Evolutionary conservation across 148 eudicot species (phyloP).

Genomic region (Silene latifolia): DNA sequence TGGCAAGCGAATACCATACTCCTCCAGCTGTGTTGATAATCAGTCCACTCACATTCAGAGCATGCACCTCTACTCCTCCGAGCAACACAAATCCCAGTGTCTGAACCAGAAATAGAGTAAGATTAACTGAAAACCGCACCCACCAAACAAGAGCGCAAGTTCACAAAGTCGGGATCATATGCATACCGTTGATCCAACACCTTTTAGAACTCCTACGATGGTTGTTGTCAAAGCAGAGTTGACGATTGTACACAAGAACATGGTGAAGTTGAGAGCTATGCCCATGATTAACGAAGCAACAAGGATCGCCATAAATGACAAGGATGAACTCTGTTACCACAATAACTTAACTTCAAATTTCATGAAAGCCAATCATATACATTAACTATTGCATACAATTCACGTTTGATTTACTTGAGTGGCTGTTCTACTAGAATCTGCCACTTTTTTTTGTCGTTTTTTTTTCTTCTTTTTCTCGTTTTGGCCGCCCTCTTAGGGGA

Average conservation of each 20-base stretch:
- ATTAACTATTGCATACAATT: not conserved
- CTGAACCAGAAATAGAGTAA: constrained; percentile 34
- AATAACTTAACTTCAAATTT: constrained; percentile 15
- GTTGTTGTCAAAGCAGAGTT: constrained; percentile 96
- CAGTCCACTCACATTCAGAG: constrained; percentile 71
- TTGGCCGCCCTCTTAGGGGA: not conserved
- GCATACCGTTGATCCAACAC: constrained; percentile 93
- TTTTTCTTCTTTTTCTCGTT: not conserved
- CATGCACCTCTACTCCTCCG: constrained; percentile 94
- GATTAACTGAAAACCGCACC: not conserved
- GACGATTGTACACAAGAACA: constrained; percentile 94
- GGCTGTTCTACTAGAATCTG: not conserved
- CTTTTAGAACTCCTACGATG: constrained; percentile 96
- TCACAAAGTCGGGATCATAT: not conserved
- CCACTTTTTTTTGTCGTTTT: not conserved
- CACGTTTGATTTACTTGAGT: not conserved
- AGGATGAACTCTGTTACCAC: constrained; percentile 60
- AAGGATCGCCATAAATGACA: constrained; percentile 60
- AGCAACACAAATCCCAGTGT: constrained; percentile 77
- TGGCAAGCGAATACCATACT: constrained; percentile 84
- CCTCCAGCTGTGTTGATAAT: constrained; percentile 88
- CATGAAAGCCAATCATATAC: not conserved
- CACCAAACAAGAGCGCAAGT: not conserved
- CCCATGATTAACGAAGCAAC: constrained; percentile 85
- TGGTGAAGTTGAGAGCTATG: constrained; percentile 90